phyloP scores from a whole-genome alignment of 345 rosid genomes.

The thale cress (Arabidopsis thaliana) region DNA sequence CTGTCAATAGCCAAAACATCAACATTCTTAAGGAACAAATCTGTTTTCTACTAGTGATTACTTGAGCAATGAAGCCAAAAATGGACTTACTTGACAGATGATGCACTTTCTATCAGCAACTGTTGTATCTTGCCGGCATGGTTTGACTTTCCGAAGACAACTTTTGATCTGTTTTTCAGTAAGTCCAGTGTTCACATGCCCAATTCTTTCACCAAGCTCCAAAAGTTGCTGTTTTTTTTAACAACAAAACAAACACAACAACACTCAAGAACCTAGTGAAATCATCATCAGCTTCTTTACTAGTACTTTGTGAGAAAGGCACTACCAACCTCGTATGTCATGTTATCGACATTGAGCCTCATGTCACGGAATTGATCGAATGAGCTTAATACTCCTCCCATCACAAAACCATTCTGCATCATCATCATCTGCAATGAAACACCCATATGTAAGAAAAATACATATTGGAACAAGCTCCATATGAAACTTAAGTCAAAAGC shows the following conservation, averaged over 20 bases:
- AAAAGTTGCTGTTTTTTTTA: slow-evolving; percentile 65
- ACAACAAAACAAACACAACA: slow-evolving; percentile 23
- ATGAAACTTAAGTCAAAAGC: neutral
- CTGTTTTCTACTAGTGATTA: neutral
- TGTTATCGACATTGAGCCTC: slow-evolving; percentile 55
- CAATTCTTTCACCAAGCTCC: slow-evolving; percentile 93
- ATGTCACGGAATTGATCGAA: slow-evolving; percentile 46
- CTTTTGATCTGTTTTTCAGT: slow-evolving; percentile 69
- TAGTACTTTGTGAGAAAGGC: neutral
- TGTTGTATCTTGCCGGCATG: slow-evolving; percentile 41
- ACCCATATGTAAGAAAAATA: neutral
- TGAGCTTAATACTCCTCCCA: slow-evolving; percentile 46
- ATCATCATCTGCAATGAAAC: slow-evolving; percentile 42
- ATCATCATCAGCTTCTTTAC: neutral
- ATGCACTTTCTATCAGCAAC: slow-evolving; percentile 72
- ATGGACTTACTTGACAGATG: slow-evolving; percentile 76
- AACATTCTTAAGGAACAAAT: neutral
- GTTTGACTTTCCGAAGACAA: slow-evolving; percentile 69
- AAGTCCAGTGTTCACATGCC: slow-evolving; percentile 82
- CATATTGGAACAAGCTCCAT: neutral
- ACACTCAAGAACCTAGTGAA: neutral
- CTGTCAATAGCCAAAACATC: slow-evolving; percentile 47
- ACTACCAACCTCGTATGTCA: slow-evolving; percentile 50
- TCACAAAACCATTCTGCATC: slow-evolving; percentile 48
- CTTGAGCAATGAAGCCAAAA: slow-evolving; percentile 1